A percentile compares a stretch with the other conserved stretches of the same genome.
phyloP scores from a whole-genome alignment of 371 early-diverging fungal genomes.

The Rhizopus arrhizus region DNA sequence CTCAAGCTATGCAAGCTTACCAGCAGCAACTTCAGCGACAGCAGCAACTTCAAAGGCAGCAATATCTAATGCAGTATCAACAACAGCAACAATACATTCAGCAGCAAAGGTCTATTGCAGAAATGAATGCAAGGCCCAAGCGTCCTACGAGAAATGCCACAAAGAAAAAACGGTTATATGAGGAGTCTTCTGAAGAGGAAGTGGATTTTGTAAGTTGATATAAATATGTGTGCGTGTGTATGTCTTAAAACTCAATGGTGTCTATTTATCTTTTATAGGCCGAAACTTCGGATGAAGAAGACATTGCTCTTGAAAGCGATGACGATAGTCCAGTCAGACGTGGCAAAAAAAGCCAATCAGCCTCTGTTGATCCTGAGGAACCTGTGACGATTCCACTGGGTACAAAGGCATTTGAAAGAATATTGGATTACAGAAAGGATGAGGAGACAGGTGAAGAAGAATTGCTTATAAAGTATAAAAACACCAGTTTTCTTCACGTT shows the following conservation, averaged over 20 bases:
- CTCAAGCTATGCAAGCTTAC: constrained; percentile 6
- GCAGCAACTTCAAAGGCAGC: constrained; percentile 20
- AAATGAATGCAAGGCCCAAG: constrained; percentile 30
- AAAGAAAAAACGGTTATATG: constrained; percentile 45
- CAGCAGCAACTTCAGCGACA: constrained; percentile 23
- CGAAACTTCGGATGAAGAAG: constrained; percentile 25
- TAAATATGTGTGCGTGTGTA: not conserved
- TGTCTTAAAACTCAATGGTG: too few relatives aligned
- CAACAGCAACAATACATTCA: constrained; percentile 27
- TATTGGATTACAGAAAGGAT: constrained; percentile 58
- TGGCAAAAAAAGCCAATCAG: constrained; percentile 16
- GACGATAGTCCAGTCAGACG: constrained; percentile 28
- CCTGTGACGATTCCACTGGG: constrained; percentile 75
- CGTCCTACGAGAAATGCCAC: constrained; percentile 38
- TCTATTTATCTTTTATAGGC: constrained; percentile 1
- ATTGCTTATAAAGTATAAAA: constrained; percentile 59
- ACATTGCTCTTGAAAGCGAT: constrained; percentile 28
- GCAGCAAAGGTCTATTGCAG: constrained; percentile 7
- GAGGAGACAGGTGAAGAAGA: constrained; percentile 46
- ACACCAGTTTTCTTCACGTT: constrained; percentile 76
- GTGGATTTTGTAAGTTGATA: constrained; percentile 28
- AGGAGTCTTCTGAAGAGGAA: constrained; percentile 47
- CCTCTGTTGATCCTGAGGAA: constrained; percentile 41
- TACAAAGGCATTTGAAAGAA: constrained; percentile 70
- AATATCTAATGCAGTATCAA: constrained; percentile 13